Evolutionary conservation across 2,329 filamentous ascomycete genomes (phyloP).

Genomic region (Hortaea werneckii): DNA sequence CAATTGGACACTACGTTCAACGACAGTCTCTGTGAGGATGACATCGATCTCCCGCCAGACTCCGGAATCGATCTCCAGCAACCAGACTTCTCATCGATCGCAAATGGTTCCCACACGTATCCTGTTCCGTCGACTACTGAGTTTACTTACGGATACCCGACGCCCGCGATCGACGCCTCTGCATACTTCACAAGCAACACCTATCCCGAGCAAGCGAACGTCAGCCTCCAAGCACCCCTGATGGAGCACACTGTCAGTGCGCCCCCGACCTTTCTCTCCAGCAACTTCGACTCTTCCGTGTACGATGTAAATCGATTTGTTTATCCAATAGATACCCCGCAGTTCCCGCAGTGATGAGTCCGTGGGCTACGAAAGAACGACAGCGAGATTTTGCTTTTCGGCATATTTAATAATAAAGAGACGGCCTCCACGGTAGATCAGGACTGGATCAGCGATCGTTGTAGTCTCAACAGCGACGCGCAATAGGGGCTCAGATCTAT

Average conservation of each 20-base stretch:
- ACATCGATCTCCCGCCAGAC: slow-evolving; percentile 2
- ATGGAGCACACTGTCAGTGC: slow-evolving; percentile 6
- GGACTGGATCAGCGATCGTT: too few species aligned
- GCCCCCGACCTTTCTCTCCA: background rate
- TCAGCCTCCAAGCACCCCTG: background rate
- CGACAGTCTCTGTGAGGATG: background rate
- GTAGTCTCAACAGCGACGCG: too few species aligned
- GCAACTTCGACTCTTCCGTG: background rate
- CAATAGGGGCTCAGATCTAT: too few species aligned
- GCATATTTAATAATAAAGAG: too few species aligned
- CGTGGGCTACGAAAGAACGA: background rate
- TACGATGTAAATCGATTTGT: background rate
- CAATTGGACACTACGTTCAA: background rate
- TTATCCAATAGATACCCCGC: slow-evolving; percentile 1
- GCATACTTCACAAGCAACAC: background rate
- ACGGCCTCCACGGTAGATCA: too few species aligned
- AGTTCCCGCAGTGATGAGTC: background rate
- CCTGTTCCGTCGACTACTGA: slow-evolving; percentile 2
- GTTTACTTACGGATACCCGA: slow-evolving; percentile 13
- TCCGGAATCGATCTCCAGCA: slow-evolving; percentile 4
- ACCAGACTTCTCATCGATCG: slow-evolving; percentile 5
- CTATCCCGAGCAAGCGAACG: background rate
- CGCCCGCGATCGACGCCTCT: slow-evolving; percentile 9
- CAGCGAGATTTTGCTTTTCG: too few species aligned
- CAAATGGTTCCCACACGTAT: slow-evolving; percentile 6